Conservation (phyloP, 495 filamentous ascomycete species). For the Neurospora intermedia region DNA sequence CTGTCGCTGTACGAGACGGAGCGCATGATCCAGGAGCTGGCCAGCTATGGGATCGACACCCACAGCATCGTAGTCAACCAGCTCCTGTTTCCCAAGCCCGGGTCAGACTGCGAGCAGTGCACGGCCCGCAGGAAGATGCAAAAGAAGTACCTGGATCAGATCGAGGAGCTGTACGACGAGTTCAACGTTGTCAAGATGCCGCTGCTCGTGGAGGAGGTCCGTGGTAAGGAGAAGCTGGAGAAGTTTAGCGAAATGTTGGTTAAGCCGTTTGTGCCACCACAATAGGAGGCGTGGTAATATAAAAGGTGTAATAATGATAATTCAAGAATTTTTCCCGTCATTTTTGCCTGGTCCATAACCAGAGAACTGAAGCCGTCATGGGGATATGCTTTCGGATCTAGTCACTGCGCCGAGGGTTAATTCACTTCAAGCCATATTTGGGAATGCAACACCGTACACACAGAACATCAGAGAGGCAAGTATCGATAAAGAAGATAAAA, state of each 20-base stretch:
- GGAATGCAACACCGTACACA: background rate
- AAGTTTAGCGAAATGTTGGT: conserved; percentile 91
- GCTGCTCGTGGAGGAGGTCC: conserved; percentile 84
- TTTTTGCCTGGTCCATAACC: background rate
- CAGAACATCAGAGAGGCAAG: background rate
- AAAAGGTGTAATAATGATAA: background rate
- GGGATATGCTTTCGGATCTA: background rate
- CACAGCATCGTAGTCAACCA: conserved; percentile 98
- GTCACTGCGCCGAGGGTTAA: background rate
- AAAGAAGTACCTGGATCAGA: conserved; percentile 98
- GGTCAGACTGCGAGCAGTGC: conserved; percentile 87
- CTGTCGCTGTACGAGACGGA: conserved; percentile 96
- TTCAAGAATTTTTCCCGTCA: background rate
- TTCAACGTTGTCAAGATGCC: conserved; percentile 99
- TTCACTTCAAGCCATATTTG: background rate
- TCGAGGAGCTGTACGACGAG: conserved; percentile 96
- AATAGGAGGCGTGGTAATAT: conserved; percentile 17
- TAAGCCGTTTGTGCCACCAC: conserved; percentile 70
- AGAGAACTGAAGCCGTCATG: background rate
- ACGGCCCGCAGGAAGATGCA: conserved; percentile 95
- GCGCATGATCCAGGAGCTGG: conserved; percentile 97
- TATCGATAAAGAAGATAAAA: background rate
- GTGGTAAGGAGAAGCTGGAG: conserved; percentile 88
- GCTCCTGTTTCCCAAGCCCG: conserved; percentile 81
- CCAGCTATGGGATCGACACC: conserved; percentile 88